Evolutionary conservation across 2,329 filamentous ascomycete species (phyloP).

Genomic region (Verticillium zaregamsianum): DNA sequence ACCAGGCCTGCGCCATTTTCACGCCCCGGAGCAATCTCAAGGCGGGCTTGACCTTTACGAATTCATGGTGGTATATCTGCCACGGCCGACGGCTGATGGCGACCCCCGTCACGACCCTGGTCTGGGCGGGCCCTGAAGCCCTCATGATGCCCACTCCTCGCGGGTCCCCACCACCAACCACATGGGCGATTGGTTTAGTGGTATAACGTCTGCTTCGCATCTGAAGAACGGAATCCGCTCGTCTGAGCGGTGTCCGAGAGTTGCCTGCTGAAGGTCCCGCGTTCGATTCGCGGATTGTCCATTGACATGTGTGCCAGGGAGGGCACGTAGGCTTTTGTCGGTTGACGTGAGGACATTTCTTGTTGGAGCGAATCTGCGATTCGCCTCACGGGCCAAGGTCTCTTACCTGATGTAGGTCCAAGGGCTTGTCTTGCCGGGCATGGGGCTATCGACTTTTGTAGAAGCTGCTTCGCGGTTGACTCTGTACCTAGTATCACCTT

Average conservation of each 20-base stretch:
- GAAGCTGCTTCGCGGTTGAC: no score
- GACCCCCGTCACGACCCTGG: neutral
- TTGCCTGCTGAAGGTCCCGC: neutral
- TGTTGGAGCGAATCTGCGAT: no score
- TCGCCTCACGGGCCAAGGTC: no score
- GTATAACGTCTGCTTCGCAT: neutral
- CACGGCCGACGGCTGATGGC: neutral
- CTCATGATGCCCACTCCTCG: neutral
- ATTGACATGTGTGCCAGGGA: neutral
- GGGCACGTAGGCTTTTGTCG: neutral
- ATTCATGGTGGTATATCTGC: neutral
- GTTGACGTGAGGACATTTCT: neutral
- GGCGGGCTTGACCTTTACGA: neutral
- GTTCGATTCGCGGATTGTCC: neutral
- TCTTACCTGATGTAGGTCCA: no score
- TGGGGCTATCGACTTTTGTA: no score
- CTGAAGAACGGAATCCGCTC: neutral
- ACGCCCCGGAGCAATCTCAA: neutral
- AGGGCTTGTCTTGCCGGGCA: no score
- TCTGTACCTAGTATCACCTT: no score
- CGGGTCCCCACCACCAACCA: neutral
- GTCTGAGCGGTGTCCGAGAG: neutral
- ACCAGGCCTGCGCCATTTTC: neutral
- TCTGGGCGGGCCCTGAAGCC: neutral
- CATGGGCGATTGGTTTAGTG: neutral